Base-by-base conservation (phyloP, 768 basidiomycete species). In the Auriculariales sp. region DNA sequence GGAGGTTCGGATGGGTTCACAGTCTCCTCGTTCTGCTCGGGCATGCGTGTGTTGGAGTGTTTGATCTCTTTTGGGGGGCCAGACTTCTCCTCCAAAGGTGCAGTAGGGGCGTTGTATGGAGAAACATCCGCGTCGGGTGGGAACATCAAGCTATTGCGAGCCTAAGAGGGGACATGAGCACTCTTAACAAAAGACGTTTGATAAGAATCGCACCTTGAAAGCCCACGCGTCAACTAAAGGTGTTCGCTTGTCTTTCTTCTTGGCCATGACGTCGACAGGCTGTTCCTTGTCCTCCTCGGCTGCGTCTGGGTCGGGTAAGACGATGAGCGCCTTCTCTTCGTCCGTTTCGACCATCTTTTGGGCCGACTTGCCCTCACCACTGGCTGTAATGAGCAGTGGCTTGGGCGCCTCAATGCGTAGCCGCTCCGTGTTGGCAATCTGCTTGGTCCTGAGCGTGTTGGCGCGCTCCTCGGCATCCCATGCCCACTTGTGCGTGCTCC, bases 131-230 rank as follows among this genome's bases (percentile, higher is more conserved):
- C 89, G 58, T 95, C 95, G 2, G 95, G 93, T 0, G 83, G 61
- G 59, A 97, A 99, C 90, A 95, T 95, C 48, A 99, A 71, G 3
- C 87, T 81, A 66, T 99, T 99, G 51, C 95, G 81, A 25, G 89
- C 75, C 92, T 95, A 57, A 3, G n/a, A n/a, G n/a, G 19, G 33
- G 50, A 47, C 47, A 44, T 31, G 30, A 50, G 19, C 5, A 28
- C 15, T 27, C 6, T 27, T 15, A 36, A 25, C 19, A 50, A 15
- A 24, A 33, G 28, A 6, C 14, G 9, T 27, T 6, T 11, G 9
- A 25, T 25, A 6, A 3, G 11, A 4, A 25, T 52, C n/a, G 55
- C 56, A 81, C 82, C 73, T 81, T 88, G 70, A 89, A 89, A 53
- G 75, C 77, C 87, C 84, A 89, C 2, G 74, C 82, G 58, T 87